These are phyloP conservation scores for Mycena belliarum DNA, from an alignment of 768 basidiomycete species.

Conservation along the genomic window DNA sequence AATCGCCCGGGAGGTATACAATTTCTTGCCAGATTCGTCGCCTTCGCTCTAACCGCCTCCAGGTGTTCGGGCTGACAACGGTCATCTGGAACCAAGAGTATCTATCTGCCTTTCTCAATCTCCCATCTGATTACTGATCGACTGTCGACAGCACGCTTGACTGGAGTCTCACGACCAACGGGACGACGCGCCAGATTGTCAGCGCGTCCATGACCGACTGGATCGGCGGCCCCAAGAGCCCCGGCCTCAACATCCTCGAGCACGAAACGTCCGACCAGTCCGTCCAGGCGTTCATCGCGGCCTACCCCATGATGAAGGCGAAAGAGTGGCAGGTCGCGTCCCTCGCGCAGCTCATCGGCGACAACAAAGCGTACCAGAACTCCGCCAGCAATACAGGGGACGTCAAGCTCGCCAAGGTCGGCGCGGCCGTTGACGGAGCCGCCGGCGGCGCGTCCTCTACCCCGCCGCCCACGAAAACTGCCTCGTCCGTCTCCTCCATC, in stretches of 20 bases:
- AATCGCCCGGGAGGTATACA: constrained; percentile 73
- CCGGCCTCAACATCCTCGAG: constrained; percentile 46
- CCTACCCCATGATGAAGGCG: constrained; percentile 60
- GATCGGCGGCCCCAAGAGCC: constrained; percentile 40
- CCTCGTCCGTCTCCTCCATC: not conserved
- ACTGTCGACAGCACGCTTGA: constrained; percentile 60
- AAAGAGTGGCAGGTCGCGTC: constrained; percentile 74
- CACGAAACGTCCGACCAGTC: constrained; percentile 71
- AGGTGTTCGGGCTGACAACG: constrained; percentile 75
- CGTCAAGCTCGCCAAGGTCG: constrained; percentile 21
- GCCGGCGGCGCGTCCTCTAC: not conserved
- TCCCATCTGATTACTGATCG: constrained; percentile 24
- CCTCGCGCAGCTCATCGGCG: constrained; percentile 45
- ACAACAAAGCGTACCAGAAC: constrained; percentile 49
- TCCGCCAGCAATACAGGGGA: constrained; percentile 36
- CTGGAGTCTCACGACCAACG: constrained; percentile 57
- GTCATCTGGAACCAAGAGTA: constrained; percentile 92
- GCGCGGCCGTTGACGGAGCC: too few species aligned
- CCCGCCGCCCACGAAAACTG: not conserved
- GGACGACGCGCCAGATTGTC: constrained; percentile 51
- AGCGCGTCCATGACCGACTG: constrained; percentile 52
- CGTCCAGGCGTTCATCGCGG: constrained; percentile 65
- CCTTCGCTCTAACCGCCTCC: not conserved
- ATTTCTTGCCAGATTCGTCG: not conserved
- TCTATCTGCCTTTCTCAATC: constrained; percentile 20